Percentiles rank a stretch among this genome's conserved stretches.
Evolutionary conservation across 1,139 yeast species (phyloP).

Genomic region (Arxiozyma telluris): DNA sequence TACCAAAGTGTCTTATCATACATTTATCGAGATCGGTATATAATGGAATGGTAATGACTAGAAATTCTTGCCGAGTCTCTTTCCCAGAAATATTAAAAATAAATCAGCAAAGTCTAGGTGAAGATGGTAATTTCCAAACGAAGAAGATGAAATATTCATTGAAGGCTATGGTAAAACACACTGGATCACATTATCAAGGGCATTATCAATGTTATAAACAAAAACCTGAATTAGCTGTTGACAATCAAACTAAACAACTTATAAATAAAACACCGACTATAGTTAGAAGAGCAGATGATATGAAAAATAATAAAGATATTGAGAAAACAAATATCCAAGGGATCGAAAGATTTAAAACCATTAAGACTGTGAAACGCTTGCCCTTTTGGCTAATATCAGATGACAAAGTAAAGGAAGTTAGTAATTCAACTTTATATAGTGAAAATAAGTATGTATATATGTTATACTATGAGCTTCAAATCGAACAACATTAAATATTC

Average conservation of each 20-base stretch:
- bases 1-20: slow-evolving; percentile 64
- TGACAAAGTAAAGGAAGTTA: slow-evolving; percentile 54
- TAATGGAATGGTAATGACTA: slow-evolving; percentile 57
- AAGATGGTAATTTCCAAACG: slow-evolving; percentile 15
- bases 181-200: slow-evolving; percentile 83
- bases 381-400: slow-evolving; percentile 90
- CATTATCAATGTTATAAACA: slow-evolving; percentile 77
- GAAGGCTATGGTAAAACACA: slow-evolving; percentile 69
- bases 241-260: slow-evolving; percentile 33
- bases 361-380: slow-evolving; percentile 45
- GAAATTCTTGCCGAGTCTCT: slow-evolving; percentile 68
- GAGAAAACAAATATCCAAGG: background rate
- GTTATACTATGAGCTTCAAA: slow-evolving; percentile 55
- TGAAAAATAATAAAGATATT: background rate
- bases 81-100: slow-evolving; percentile 53
- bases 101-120: slow-evolving; percentile 31
- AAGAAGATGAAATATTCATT: slow-evolving; percentile 42
- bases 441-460: slow-evolving; percentile 74
- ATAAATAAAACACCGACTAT: slow-evolving; percentile 13
- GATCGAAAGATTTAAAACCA: slow-evolving; percentile 30
- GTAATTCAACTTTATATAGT: slow-evolving; percentile 48
- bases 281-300: background rate
- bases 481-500: background rate
- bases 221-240: slow-evolving; percentile 55
- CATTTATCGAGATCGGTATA: slow-evolving; percentile 79